Evolutionary conservation across 2,329 filamentous ascomycete genomes (phyloP), one percentile per base, ranked within the genome.

Genomic region (Didymella lethalis): DNA sequence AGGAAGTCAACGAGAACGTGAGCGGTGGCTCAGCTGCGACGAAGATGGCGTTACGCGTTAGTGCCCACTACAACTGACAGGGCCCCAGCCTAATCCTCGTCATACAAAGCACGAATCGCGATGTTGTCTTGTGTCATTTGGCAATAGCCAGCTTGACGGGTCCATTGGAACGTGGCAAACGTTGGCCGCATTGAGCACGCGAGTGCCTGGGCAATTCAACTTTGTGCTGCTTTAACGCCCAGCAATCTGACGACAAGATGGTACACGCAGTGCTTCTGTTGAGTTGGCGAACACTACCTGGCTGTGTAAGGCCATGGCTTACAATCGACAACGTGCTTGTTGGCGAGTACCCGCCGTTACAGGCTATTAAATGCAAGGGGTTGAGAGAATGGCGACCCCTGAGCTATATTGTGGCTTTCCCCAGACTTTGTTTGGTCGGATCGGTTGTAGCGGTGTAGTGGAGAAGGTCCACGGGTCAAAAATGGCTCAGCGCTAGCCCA

Each of bases 381-480:
- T 67, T 63, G 52, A 56, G 69, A 65, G 44, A 53, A 59, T 43
- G 58, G 38, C 67, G 62, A 65, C 70, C 69, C 67, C 70, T 72
- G 71, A 72, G 58, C 56, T 52, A 59, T 64, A 59, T 64, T 48
- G 59, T 62, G 64, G 54, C 64, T 68, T 67, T 68, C 71, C 71
- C 65, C 66, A 67, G 70, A 73, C 62, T 69, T 63, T 68, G 54
- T 64, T 66, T 65, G 63, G 63, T 58, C 57, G 57, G 52, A 48
- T 60, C 54, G 56, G 66, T 62, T 74, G 59, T 69, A 63, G 71
- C 70, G 70, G 71, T 74, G 71, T 66, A 60, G 71, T 68, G 68
- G 69, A 71, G 61, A 53, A 51, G 53, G 61, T 53, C 53, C 46
- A 55, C 41, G 52, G 57, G 48, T 55, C 57, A 60, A 67, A 73